Percentiles rank a stretch among this genome's conserved stretches.
Conservation (phyloP, 164 flowering plant genomes). For the Magnolia kwangsiensis region DNA sequence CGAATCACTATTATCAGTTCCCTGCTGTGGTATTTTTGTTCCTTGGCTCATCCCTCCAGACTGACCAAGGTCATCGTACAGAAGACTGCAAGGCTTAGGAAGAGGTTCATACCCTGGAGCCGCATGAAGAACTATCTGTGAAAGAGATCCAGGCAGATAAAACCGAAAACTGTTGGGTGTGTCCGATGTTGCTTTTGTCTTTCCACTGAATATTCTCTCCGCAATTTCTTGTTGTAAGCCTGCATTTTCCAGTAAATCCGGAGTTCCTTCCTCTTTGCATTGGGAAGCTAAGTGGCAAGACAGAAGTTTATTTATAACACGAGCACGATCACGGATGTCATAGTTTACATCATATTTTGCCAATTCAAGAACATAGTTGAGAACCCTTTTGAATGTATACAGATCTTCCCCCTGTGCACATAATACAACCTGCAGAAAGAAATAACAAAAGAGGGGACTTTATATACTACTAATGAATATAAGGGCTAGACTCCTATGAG, state of each 20-base stretch:
- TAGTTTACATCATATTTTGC: slow-evolving; percentile 74
- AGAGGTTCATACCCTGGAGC: slow-evolving; percentile 98
- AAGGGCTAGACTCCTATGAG: not conserved
- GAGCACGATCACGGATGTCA: slow-evolving; percentile 90
- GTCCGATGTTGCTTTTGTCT: slow-evolving; percentile 27
- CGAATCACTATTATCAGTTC: slow-evolving; percentile 27
- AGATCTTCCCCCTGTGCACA: slow-evolving; percentile 46
- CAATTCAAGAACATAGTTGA: slow-evolving; percentile 68
- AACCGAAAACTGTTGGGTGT: slow-evolving; percentile 41
- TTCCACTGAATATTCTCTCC: slow-evolving; percentile 41
- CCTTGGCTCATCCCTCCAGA: slow-evolving; percentile 12
- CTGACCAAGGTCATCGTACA: slow-evolving; percentile 27
- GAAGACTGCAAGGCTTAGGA: slow-evolving; percentile 78
- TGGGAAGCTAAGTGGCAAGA: slow-evolving; percentile 27
- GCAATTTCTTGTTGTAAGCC: slow-evolving; percentile 33
- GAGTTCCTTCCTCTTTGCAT: slow-evolving; percentile 26
- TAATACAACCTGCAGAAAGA: slow-evolving; percentile 55
- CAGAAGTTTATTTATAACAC: slow-evolving; percentile 49
- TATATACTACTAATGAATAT: not conserved
- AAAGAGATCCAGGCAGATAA: slow-evolving; percentile 98
- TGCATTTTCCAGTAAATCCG: slow-evolving; percentile 14
- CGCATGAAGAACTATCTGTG: slow-evolving; percentile 93
- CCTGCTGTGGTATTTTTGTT: slow-evolving; percentile 11
- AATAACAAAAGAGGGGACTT: not conserved
- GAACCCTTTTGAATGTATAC: slow-evolving; percentile 29